Base-by-base conservation (phyloP, 2,329 filamentous ascomycete genomes). In the Sclerotinia minor region DNA sequence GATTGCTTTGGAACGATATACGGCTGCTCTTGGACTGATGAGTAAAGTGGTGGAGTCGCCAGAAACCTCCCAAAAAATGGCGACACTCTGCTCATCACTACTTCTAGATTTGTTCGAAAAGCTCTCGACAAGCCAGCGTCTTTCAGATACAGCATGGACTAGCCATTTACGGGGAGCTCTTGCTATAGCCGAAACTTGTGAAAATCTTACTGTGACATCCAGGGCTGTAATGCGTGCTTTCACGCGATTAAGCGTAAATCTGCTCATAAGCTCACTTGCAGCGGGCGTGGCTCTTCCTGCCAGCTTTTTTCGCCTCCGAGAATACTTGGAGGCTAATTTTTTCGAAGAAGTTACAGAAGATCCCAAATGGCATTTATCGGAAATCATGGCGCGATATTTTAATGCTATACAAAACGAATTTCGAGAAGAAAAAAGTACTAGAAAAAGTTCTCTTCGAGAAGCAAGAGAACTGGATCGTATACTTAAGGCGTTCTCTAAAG, bases 101-200 rank as follows among this genome's bases (percentile, higher is more conserved):
- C 50, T 69, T n/a, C 53, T 72, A 8, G 70, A 72, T 47, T 24
- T 71, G 2, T 68, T 67, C 38, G 68, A 71, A 29, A 70, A 68
- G 41, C 44, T 68, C 3, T 53, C 55, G 7, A 67, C 24, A 41
- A 21, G 21, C 21, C 38, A 52, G n/a, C 19, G 32, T 32, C 32
- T 35, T n/a, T 29, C 35, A n/a, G 24, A 24, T 17, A 26, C 6
- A 38, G 21, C 24, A 38, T 65, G 50, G 52, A 65, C 32, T 29
- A 65, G 79, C 73, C 78, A 80, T 54, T 81, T 80, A 73, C 82
- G 80, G 8, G 82, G 81, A 47, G 76, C 65, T 65, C 76, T 77
- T 24, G 75, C 65, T 71, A 75, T 54, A 54, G 32, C 76, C 55
- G 72, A 71, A 73, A 75, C 11, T 71, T 72, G 21, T 53, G 41